These are phyloP conservation scores for Nicotiana noctiflora DNA, from an alignment of 257 asterid genomes.

Conservation along the genomic window DNA sequence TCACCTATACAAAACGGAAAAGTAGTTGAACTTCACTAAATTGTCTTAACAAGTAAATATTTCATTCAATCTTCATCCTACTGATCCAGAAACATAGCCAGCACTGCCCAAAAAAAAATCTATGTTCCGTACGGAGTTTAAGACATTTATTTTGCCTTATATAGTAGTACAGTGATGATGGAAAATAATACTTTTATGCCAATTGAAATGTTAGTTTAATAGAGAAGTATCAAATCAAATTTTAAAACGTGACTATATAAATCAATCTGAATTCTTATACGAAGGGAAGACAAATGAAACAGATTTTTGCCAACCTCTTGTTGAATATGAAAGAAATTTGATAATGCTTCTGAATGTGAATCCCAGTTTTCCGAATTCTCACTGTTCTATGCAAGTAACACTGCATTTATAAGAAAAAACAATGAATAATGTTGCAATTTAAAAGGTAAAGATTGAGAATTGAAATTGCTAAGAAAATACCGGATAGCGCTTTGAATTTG, in stretches of 20 bases:
- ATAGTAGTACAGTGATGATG: too few species aligned
- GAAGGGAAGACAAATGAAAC: background rate
- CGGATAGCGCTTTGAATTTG: slow-evolving; percentile 27
- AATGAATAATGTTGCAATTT: background rate
- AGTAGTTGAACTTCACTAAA: slow-evolving; percentile 8
- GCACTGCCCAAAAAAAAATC: too few species aligned
- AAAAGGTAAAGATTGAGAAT: background rate
- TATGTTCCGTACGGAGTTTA: too few species aligned
- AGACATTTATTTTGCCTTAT: too few species aligned
- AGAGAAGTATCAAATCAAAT: too few species aligned
- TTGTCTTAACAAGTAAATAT: background rate
- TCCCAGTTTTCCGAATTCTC: background rate
- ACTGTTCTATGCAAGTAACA: slow-evolving; percentile 12
- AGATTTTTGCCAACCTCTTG: background rate
- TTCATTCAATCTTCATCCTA: background rate
- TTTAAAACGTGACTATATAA: too few species aligned
- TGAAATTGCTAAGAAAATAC: slow-evolving; percentile 16
- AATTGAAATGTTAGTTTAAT: too few species aligned
- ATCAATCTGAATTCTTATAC: too few species aligned
- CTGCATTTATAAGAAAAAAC: slow-evolving; percentile 2
- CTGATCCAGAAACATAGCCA: too few species aligned
- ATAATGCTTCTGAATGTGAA: background rate
- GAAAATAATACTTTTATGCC: too few species aligned
- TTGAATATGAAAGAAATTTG: background rate
- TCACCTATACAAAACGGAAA: slow-evolving; percentile 17